A percentile compares a stretch with the other conserved stretches of the same genome.
These are phyloP conservation scores for Moesziomyces globuligerus DNA, from an alignment of 1,284 basidiomycete genomes.

Conservation along the genomic window DNA sequence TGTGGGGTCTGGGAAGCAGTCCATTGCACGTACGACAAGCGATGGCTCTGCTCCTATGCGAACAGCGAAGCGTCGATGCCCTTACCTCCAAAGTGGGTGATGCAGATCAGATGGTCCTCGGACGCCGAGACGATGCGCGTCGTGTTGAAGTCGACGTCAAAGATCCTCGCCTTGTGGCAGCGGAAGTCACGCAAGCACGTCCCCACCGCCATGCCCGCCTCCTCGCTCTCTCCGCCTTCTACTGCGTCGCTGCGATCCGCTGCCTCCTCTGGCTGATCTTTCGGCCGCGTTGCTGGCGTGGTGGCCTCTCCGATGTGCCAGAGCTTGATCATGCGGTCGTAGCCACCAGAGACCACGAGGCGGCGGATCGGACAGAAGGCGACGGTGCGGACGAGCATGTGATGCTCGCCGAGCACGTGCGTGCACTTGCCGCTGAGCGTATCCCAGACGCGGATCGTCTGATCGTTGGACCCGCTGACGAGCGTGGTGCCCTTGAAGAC, in stretches of 20 bases:
- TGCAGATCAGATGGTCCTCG: constrained; percentile 50
- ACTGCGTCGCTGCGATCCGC: not conserved
- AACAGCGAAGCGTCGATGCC: constrained; percentile 46
- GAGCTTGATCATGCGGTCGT: constrained; percentile 51
- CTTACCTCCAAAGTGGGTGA: constrained; percentile 41
- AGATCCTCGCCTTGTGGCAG: constrained; percentile 39
- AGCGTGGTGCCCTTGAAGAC: constrained; percentile 36
- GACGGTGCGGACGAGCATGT: constrained; percentile 48
- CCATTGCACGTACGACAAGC: not conserved
- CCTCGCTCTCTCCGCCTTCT: not conserved
- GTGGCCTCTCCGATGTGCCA: constrained; percentile 13
- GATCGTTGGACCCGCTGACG: constrained; percentile 54
- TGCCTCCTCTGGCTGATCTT: not conserved
- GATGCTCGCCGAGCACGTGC: constrained; percentile 37
- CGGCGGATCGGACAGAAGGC: constrained; percentile 27
- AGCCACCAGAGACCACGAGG: constrained; percentile 52
- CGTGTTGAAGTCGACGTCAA: constrained; percentile 53
- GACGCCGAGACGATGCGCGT: constrained; percentile 52
- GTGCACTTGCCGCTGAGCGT: constrained; percentile 37
- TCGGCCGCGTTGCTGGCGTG: not conserved
- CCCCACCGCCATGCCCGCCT: not conserved
- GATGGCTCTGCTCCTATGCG: constrained; percentile 16
- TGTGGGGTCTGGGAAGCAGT: not conserved
- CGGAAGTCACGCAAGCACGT: constrained; percentile 27
- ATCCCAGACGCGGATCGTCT: constrained; percentile 58